Conservation (phyloP, 2,329 filamentous ascomycete species). For the Ceratocystis huliohia region DNA sequence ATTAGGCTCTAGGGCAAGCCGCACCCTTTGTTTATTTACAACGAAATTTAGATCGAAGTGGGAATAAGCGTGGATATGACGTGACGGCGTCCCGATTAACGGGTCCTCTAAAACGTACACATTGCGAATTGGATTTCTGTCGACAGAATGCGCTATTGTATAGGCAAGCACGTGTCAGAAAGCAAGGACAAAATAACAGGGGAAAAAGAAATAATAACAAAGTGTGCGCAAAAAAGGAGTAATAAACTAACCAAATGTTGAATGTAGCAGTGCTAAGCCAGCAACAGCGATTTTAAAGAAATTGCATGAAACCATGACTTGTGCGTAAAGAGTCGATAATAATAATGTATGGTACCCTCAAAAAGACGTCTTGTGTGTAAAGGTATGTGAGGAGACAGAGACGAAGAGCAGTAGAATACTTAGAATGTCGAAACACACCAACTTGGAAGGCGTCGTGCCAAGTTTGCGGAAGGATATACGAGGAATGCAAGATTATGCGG, state of each 20-base stretch:
- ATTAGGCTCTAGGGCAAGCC: conserved; percentile 76
- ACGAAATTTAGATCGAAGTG: conserved; percentile 76
- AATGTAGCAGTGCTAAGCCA: conserved; percentile 15
- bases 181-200: background rate
- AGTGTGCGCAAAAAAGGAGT: background rate
- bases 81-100: conserved; percentile 63
- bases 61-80: conserved; percentile 67
- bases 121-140: conserved; percentile 63
- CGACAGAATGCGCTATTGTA: conserved; percentile 51
- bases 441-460: background rate
- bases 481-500: background rate
- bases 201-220: background rate
- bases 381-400: background rate
- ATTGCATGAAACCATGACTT: conserved; percentile 12
- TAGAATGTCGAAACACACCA: background rate
- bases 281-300: conserved; percentile 10
- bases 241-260: conserved; percentile 15
- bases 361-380: background rate
- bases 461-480: background rate
- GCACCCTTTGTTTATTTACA: conserved; percentile 59
- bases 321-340: conserved; percentile 1
- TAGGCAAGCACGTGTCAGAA: background rate
- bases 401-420: background rate
- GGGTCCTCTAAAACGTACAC: conserved; percentile 62
- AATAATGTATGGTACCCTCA: background rate